phyloP scores from a whole-genome alignment of 192 early-diverging fungal genomes.

The Coemansia sp. region DNA sequence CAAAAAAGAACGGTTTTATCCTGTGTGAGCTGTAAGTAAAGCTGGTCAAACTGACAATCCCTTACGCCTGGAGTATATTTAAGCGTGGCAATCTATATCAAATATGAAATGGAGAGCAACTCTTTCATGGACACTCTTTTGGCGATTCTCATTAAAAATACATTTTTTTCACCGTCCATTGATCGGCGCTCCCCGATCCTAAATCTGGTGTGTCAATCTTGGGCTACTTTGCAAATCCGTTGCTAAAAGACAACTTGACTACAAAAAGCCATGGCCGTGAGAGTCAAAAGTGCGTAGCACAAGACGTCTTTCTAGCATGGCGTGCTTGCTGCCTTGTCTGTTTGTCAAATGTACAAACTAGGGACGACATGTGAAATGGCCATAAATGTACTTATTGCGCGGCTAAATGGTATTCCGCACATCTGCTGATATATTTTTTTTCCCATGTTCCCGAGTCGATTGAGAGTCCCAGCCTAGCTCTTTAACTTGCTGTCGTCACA shows the following conservation, averaged over 20 bases:
- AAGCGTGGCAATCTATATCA: neutral
- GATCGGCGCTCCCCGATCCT: neutral
- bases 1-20: neutral
- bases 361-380: neutral
- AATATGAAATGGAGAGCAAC: too few relatives aligned
- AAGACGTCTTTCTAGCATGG: neutral
- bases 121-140: too few relatives aligned
- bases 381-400: neutral
- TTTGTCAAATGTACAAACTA: neutral
- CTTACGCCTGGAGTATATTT: neutral
- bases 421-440: neutral
- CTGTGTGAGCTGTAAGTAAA: neutral
- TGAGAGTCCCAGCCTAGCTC: neutral
- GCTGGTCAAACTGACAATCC: neutral
- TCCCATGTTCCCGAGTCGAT: neutral
- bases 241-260: neutral
- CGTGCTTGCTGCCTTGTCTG: neutral
- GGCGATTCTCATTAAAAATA: too few relatives aligned
- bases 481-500: neutral
- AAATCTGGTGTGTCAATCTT: neutral
- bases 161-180: neutral
- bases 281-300: neutral
- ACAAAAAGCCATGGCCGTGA: too few relatives aligned
- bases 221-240: neutral
- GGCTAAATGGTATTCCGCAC: constrained; percentile 7